Base-by-base conservation (phyloP, 2,329 filamentous ascomycete species). In the Fusarium sp. region DNA sequence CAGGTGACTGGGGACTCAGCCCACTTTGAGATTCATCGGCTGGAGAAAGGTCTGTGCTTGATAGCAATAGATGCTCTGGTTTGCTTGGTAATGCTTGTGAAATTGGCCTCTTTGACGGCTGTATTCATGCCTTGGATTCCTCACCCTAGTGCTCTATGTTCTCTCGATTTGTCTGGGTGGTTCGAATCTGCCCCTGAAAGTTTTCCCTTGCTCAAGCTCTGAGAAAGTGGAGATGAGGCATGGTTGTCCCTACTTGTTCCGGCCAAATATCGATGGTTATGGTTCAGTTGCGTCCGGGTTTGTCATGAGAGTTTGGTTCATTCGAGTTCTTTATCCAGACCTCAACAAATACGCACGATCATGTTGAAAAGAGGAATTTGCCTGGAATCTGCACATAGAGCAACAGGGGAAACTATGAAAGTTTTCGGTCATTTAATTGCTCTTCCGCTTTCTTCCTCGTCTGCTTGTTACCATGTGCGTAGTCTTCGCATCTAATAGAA, bases 341-440 rank as follows among this genome's bases (percentile, higher is more conserved):
- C 14, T 47, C 22, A 10, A 27, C 22, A 17, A 12, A 1, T 22
- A 11, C 15, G 5, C 3, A 17, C 15, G 4, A 27, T 27, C 25
- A 27, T 27, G 25, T 4, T 27, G 25, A 27, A 17, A 27, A 27
- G 22, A 11, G 22, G 6, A 0, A 17, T 17, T 27, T 17, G 22
- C 22, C 15, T 2, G 5, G 4, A 11, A 27, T 3, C 9, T 17
- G 22, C 8, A 11, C 8, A 6, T 12, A n/a, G 45, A 30, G n/a
- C 2, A 50, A 3, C 2, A 4, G 2, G 25, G 15, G 2, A 30
- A 6, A 30, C 14, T 27, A 2, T 6, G 4, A 2, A n/a, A n/a
- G 9, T 11, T 50, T 30, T 30, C 17, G 4, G 2, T 4, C 7
- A 2, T 50, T 50, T 17, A 8, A 10, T 17, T 52, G 25, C 17